Evolutionary conservation across 345 rosid genomes (phyloP).

Genomic region (Fremontodendron californicum): DNA sequence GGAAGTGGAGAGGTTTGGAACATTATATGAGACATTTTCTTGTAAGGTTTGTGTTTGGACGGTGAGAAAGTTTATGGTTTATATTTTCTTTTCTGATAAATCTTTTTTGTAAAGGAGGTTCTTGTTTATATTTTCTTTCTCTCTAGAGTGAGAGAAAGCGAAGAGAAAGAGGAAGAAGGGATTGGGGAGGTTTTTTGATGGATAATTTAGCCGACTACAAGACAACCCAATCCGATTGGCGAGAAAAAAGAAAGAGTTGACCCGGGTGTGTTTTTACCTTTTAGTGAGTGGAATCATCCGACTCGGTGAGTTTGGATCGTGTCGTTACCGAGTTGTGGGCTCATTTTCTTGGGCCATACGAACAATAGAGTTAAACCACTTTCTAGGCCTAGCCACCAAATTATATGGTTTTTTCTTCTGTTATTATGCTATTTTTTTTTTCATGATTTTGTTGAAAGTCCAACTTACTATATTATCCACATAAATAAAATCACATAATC

Average conservation of each 20-base stretch:
- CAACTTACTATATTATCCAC: neutral
- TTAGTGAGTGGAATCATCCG: neutral
- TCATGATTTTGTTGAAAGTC: neutral
- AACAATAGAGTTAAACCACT: neutral
- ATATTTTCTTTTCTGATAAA: constrained; percentile 1
- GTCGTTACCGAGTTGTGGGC: neutral
- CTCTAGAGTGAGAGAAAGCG: constrained; percentile 4
- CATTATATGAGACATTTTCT: constrained; percentile 37
- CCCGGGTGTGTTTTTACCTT: neutral
- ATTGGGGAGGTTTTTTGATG: constrained; percentile 28
- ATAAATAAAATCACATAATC: too few relatives aligned
- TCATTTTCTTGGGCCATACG: neutral
- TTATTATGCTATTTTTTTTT: neutral
- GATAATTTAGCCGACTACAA: constrained; percentile 21
- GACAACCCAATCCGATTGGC: constrained; percentile 30
- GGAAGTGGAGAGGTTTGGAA: constrained; percentile 38
- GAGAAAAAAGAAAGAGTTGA: neutral
- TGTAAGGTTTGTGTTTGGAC: neutral
- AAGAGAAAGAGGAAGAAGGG: neutral
- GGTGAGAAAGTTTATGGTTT: neutral
- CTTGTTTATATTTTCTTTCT: neutral
- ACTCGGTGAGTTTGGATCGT: neutral
- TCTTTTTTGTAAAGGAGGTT: neutral
- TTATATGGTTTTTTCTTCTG: too few relatives aligned
- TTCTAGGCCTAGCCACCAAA: neutral